A percentile compares a stretch with the other conserved stretches of the same genome.
Evolutionary conservation across 805 yeast genomes (phyloP).

Genomic region (Metschnikowia amazonensis): DNA sequence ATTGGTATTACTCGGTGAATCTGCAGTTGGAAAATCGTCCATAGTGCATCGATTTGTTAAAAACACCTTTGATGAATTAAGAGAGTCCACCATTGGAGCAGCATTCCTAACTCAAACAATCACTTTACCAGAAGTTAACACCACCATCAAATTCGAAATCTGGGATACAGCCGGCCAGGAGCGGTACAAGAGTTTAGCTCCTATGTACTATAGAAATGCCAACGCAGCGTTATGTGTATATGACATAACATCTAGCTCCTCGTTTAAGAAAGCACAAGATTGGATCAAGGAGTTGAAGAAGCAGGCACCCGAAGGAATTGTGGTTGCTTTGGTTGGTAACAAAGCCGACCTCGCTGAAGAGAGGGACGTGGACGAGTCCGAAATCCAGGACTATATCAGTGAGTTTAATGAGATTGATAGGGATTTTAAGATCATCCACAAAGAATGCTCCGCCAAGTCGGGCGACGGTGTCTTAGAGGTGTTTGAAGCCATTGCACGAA

Average conservation of each 20-base stretch:
- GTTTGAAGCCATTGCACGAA: conserved; percentile 37
- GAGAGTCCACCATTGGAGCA: conserved; percentile 98
- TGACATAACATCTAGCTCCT: conserved; percentile 91
- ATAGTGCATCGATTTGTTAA: conserved; percentile 88
- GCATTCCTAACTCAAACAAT: conserved; percentile 95
- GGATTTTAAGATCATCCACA: conserved; percentile 24
- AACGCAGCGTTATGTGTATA: conserved; percentile 96
- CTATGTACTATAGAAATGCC: conserved; percentile 96
- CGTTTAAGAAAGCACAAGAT: conserved; percentile 93
- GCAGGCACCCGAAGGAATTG: conserved; percentile 88
- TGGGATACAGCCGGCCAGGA: conserved; percentile 99
- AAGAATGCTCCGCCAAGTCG: conserved; percentile 44
- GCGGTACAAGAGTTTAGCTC: conserved; percentile 91
- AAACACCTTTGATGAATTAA: conserved; percentile 94
- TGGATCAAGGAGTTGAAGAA: conserved; percentile 97
- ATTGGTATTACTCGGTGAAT: conserved; percentile 90
- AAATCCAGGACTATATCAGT: conserved; percentile 47
- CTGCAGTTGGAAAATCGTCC: conserved; percentile 96
- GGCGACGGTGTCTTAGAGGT: conserved; percentile 44
- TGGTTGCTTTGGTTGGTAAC: conserved; percentile 92
- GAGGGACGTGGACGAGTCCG: conserved; percentile 39
- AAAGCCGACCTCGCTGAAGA: conserved; percentile 75
- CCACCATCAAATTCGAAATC: conserved; percentile 83
- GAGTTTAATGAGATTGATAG: conserved; percentile 16
- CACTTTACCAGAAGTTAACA: conserved; percentile 64